Base-by-base conservation (phyloP, 257 asterid species). In the Solanum arcanum region DNA sequence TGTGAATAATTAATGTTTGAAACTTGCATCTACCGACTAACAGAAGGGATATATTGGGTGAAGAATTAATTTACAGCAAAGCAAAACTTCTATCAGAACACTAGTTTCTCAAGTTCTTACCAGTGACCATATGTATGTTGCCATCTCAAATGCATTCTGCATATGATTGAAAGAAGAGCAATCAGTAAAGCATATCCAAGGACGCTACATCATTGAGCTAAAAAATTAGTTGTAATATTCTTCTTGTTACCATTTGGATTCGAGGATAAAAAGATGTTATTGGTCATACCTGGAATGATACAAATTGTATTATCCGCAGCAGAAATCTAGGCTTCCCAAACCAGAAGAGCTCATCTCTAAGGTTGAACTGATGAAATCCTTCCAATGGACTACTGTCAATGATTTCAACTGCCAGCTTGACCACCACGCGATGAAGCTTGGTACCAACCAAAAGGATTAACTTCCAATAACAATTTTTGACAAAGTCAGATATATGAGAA, bases 71-170 rank as follows among this genome's bases (percentile, higher is more conserved):
- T 62, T 27, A 9, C n/a, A 78, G 66, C 16, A 27, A 84, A 56
- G 60, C 27, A 25, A 62, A 68, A 35, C 44, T 27, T 41, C 64
- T 39, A 84, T 66, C 44, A 1, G 80, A 81, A 84, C 74, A 29
- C 47, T 83, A 74, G 12, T 49, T 87, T 62, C 52, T 49, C 35
- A 69, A 85, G 84, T 87, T 85, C 94, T 89, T 94, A 95, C 99
- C 95, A 94, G 87, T 21, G 98, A 94, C 99, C 98, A 96, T 80
- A 95, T 49, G 88, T 94, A 96, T 44, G 90, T 87, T 14, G 98
- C 93, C 95, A 96, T 94, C 91, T 96, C 98, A 83, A 96, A 94
- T 20, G 99, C 98, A 77, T 95, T 96, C 99, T 96, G 98, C 92
- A 92, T 86, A 89, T 70, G 49, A 86, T 76, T 87, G 18, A 68